These are phyloP conservation scores for Henningerozyma blattae DNA, from an alignment of 805 yeast species.

Conservation along the genomic window DNA sequence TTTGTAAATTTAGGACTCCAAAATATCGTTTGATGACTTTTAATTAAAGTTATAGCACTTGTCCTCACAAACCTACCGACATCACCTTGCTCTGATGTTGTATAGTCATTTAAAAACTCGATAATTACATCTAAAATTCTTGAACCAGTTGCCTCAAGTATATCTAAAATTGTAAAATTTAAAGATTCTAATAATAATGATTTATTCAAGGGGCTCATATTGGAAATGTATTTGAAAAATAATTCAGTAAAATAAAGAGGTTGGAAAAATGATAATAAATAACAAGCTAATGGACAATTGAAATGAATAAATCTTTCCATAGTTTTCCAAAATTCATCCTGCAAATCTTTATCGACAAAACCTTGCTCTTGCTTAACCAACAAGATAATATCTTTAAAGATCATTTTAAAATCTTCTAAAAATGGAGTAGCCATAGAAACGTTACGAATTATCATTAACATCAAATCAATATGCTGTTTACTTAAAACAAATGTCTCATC, in stretches of 20 bases:
- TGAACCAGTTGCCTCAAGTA: not conserved
- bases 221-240: conserved; percentile 2
- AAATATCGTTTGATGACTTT: conserved; percentile 2
- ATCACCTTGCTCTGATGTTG: conserved; percentile 75
- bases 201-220: too few species aligned
- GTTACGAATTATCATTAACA: conserved; percentile 13
- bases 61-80: conserved; percentile 70
- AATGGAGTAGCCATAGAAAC: conserved; percentile 7
- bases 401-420: conserved; percentile 4
- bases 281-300: conserved; percentile 10
- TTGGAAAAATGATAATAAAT: conserved; percentile 9
- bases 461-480: conserved; percentile 5
- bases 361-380: not conserved
- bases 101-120: conserved; percentile 56
- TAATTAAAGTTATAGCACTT: conserved; percentile 24
- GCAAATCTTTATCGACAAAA: not conserved
- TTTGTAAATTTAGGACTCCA: not conserved
- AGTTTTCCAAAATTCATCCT: conserved; percentile 4
- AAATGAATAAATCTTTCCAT: conserved; percentile 9
- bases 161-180: too few species aligned
- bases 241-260: conserved; percentile 2
- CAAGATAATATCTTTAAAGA: conserved; percentile 1
- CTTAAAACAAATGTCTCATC: conserved; percentile 1
- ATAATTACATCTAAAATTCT: not conserved
- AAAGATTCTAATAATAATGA: too few species aligned